These are phyloP conservation scores for Urostyla sp. DNA, from an alignment of 73 alveolate genomes.

Conservation along the genomic window DNA sequence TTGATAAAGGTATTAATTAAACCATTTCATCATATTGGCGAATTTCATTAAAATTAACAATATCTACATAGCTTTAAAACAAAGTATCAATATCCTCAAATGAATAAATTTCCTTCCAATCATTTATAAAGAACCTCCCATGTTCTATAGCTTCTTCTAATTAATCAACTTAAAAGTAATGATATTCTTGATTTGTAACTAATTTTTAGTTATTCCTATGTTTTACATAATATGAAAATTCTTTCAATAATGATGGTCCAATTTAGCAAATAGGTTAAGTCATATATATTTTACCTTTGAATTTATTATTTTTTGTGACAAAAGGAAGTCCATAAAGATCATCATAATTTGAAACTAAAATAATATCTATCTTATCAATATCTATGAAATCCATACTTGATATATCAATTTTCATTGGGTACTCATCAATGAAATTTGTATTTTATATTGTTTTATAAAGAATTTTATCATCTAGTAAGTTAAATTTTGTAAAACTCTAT, in stretches of 20 bases:
- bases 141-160: constrained; percentile 15
- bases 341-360: constrained; percentile 13
- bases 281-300: constrained; percentile 36
- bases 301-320: constrained; percentile 3
- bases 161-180: neutral
- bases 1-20: constrained; percentile 20
- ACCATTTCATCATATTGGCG: constrained; percentile 6
- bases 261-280: constrained; percentile 30
- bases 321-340: constrained; percentile 52
- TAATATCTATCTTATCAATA: constrained; percentile 25
- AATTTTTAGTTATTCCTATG: constrained; percentile 5
- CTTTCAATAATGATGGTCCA: constrained; percentile 12
- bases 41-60: constrained; percentile 32
- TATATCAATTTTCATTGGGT: neutral
- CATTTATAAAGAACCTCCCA: constrained; percentile 25
- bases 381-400: constrained; percentile 1
- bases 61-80: constrained; percentile 1
- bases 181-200: neutral
- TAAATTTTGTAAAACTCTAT: constrained; percentile 12
- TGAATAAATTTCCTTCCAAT: constrained; percentile 24
- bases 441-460: constrained; percentile 22
- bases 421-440: constrained; percentile 27
- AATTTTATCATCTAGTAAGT: neutral
- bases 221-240: constrained; percentile 16
- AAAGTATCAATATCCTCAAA: constrained; percentile 4